These are phyloP conservation scores for Scortechinia acanthostroma DNA, from an alignment of 2,329 filamentous ascomycete genomes.

Conservation along the genomic window DNA sequence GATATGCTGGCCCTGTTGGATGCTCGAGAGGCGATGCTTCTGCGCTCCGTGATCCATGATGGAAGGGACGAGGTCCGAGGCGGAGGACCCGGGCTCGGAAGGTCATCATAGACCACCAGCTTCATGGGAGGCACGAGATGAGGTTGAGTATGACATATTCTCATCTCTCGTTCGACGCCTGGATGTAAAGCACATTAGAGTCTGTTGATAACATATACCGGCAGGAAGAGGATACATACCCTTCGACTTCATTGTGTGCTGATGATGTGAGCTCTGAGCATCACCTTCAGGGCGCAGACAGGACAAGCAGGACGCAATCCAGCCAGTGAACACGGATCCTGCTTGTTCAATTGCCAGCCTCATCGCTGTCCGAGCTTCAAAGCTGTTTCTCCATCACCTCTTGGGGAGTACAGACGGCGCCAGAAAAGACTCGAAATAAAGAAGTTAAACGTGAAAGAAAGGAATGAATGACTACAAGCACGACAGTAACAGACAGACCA, in stretches of 20 bases:
- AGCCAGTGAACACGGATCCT: conserved; percentile 25
- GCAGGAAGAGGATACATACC: too few species aligned
- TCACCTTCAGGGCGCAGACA: conserved; percentile 18
- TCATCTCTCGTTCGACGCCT: conserved; percentile 30
- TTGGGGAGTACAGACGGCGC: too few species aligned
- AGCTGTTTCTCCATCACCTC: too few species aligned
- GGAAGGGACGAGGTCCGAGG: background rate
- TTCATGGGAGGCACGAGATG: conserved; percentile 34
- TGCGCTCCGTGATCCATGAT: background rate
- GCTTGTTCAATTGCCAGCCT: conserved; percentile 18
- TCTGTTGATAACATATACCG: too few species aligned
- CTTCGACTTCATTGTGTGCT: too few species aligned
- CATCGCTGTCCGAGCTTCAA: too few species aligned
- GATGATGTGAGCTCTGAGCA: conserved; percentile 9
- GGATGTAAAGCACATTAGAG: too few species aligned
- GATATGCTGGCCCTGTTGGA: background rate
- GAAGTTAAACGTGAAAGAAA: too few species aligned
- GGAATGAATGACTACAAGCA: too few species aligned
- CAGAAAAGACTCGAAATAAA: too few species aligned
- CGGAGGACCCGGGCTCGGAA: background rate
- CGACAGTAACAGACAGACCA: too few species aligned
- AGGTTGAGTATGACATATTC: conserved; percentile 32
- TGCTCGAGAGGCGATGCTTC: background rate
- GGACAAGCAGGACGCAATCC: conserved; percentile 25
- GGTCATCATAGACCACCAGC: conserved; percentile 27